Base-by-base conservation (phyloP, 78 protist genomes). In the Corallochytrium limacisporum region DNA sequence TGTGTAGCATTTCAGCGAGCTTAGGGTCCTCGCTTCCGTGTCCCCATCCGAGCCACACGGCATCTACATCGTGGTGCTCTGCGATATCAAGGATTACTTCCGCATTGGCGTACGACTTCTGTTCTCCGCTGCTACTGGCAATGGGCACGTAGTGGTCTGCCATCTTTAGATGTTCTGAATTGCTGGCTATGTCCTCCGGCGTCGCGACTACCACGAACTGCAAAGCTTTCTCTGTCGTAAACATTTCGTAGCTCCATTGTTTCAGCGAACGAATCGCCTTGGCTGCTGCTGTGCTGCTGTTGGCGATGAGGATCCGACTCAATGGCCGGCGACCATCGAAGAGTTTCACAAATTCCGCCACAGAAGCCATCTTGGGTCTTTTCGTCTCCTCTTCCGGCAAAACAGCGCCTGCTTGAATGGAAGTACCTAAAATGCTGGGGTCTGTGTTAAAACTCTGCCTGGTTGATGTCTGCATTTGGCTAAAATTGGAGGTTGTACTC, bases 1-100 rank as follows among this genome's bases (percentile, higher is more conserved):
- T 38, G 20, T 6, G 35, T 1, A 87, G 78, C 15, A 44, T 38
- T 9, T 65, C 70, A n/a, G 98, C 97, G 5, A 94, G 82, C 54
- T 66, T 62, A 7, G 98, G 98, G 60, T 95, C 92, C 68, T 95
- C 98, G 0, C 88, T 75, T 3, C 97, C 97, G 39, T 95, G 97
- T 18, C 98, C 96, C 98, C 98, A 95, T 6, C 98, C 98, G 0
- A 96, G 87, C 92, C 93, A 94, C 31, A 94, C 95, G 4, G 94
- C 98, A 20, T 92, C 84, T 5, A n/a, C 77, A 1, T 33, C 32
- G 2, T 2, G 4, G 32, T 42, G 72, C 32, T 44, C 42, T 33
- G 93, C 98, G 28, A 82, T 68, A 60, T 86, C 87, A 24, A 91
- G 88, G 44, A 94, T 91, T 36, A 86, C 81, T 39, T 83, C 84